A percentile compares a stretch with the other conserved stretches of the same genome.
Evolutionary conservation across 768 basidiomycete species (phyloP).

Genomic region (Thelephora ganbajun): DNA sequence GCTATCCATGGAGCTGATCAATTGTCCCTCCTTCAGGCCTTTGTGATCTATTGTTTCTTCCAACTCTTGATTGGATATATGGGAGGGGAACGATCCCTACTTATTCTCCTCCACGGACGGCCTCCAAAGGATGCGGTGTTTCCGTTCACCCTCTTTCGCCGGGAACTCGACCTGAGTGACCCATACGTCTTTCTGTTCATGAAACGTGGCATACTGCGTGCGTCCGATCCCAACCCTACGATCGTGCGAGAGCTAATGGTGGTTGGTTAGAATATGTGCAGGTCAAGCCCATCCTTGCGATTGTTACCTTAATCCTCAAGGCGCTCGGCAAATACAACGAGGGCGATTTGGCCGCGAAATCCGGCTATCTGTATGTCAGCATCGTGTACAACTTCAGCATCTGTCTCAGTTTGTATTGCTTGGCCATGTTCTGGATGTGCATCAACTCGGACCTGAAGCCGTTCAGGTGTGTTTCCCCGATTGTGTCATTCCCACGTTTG

Average conservation of each 20-base stretch:
- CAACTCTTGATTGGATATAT: slow-evolving; percentile 68
- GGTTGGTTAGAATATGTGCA: slow-evolving; percentile 78
- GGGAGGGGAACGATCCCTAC: slow-evolving; percentile 86
- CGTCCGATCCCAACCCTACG: slow-evolving; percentile 12
- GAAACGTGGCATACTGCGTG: slow-evolving; percentile 91
- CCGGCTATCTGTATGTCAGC: slow-evolving; percentile 86
- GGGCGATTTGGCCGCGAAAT: slow-evolving; percentile 70
- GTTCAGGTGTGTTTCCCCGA: slow-evolving; percentile 44
- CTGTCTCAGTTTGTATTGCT: slow-evolving; percentile 70
- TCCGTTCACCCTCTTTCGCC: slow-evolving; percentile 70
- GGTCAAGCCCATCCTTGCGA: slow-evolving; percentile 81
- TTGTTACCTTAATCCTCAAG: slow-evolving; percentile 77
- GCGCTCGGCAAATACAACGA: slow-evolving; percentile 79
- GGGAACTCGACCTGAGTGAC: slow-evolving; percentile 86
- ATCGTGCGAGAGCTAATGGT: neutral
- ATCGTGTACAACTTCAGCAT: slow-evolving; percentile 78
- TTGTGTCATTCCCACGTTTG: neutral
- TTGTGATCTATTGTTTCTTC: slow-evolving; percentile 92
- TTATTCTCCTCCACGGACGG: slow-evolving; percentile 85
- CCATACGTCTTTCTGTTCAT: slow-evolving; percentile 89
- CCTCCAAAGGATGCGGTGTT: slow-evolving; percentile 80
- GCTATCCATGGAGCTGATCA: neutral
- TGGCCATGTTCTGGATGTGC: slow-evolving; percentile 95
- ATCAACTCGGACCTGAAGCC: slow-evolving; percentile 82
- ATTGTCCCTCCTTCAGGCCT: slow-evolving; percentile 39